These are phyloP conservation scores for Fusarium compactum DNA, from an alignment of 2,329 filamentous ascomycete species.

Conservation along the genomic window DNA sequence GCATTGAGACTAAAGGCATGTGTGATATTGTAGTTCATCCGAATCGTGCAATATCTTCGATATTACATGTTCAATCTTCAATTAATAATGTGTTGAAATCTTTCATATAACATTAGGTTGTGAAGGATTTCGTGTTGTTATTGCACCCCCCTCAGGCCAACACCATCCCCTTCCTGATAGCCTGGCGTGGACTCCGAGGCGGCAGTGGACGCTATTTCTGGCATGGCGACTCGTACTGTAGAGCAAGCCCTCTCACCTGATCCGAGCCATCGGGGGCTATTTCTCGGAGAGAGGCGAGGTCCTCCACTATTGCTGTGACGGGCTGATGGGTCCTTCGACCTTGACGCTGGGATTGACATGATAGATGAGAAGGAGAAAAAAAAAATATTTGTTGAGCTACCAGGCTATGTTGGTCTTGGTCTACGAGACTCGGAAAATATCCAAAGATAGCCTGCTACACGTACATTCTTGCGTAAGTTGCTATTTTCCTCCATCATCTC, in stretches of 20 bases:
- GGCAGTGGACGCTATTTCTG: constrained; percentile 48
- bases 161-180: constrained; percentile 6
- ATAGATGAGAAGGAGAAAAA: not conserved
- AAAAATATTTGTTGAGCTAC: not conserved
- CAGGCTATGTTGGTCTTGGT: not conserved
- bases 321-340: constrained; percentile 10
- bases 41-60: not conserved
- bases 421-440: not conserved
- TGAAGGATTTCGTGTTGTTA: not conserved
- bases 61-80: not conserved
- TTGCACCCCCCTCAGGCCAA: not conserved
- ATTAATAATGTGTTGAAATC: not conserved
- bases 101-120: not conserved
- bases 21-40: not conserved
- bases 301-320: constrained; percentile 33
- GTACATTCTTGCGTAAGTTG: not conserved
- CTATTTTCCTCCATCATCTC: not conserved
- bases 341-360: not conserved
- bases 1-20: not conserved
- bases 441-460: not conserved
- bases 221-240: constrained; percentile 34
- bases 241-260: constrained; percentile 40
- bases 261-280: constrained; percentile 36
- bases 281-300: constrained; percentile 39
- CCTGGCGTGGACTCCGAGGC: constrained; percentile 39